phyloP scores from a whole-genome alignment of 148 eudicot genomes.

The Chenopodium quinoa region DNA sequence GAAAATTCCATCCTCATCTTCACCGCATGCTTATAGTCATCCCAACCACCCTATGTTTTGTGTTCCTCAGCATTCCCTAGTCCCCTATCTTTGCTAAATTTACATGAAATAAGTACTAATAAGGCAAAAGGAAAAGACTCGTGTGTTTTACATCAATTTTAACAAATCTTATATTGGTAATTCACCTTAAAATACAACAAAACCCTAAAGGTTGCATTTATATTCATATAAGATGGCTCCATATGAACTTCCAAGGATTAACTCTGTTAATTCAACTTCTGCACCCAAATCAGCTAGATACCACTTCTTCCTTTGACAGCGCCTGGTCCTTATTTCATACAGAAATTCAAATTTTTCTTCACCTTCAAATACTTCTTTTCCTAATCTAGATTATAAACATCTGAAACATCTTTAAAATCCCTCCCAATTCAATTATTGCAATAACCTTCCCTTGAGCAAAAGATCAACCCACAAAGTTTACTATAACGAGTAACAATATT shows the following conservation, averaged over 20 bases:
- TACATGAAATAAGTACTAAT: background rate
- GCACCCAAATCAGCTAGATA: background rate
- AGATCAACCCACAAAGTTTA: background rate
- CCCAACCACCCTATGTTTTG: background rate
- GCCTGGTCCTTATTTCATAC: background rate
- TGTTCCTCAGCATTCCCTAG: background rate
- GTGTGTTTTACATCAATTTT: background rate
- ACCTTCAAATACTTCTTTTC: background rate
- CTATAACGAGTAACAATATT: background rate
- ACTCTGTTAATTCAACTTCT: background rate
- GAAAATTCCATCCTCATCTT: background rate
- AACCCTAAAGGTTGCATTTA: background rate
- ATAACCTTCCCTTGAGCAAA: background rate
- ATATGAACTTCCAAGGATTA: background rate
- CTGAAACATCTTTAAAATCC: background rate
- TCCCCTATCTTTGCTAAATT: background rate
- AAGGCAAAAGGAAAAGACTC: background rate
- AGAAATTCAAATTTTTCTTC: background rate
- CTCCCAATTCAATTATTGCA: background rate
- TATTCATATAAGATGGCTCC: background rate
- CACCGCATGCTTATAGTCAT: background rate
- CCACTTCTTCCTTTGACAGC: background rate
- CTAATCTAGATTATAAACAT: background rate
- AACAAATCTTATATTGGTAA: background rate
- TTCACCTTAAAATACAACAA: background rate